phyloP scores from a whole-genome alignment of 208 protist genomes.

The Strigomonas galati region DNA sequence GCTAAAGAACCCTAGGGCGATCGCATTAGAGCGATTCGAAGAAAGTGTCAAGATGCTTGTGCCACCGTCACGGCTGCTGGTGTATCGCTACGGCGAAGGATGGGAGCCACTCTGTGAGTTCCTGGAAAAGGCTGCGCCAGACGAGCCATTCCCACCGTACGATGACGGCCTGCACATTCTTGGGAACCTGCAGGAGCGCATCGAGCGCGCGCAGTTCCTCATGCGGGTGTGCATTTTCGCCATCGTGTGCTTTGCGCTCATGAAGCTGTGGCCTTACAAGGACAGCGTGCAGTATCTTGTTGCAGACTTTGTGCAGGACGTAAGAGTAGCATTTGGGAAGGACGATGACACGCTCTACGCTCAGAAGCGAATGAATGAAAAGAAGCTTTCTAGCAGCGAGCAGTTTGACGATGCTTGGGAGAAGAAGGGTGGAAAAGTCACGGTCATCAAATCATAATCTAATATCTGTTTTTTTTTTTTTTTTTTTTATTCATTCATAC shows the following conservation, averaged over 20 bases:
- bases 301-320: slow-evolving; percentile 8
- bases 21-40: slow-evolving; percentile 55
- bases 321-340: slow-evolving; percentile 2
- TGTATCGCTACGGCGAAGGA: slow-evolving; percentile 64
- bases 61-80: slow-evolving; percentile 38
- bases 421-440: slow-evolving; percentile 25
- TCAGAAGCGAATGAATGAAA: background rate
- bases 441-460: background rate
- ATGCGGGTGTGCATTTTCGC: slow-evolving; percentile 23
- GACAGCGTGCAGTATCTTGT: background rate
- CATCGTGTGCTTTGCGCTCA: slow-evolving; percentile 13
- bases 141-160: slow-evolving; percentile 58
- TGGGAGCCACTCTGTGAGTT: slow-evolving; percentile 76
- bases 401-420: slow-evolving; percentile 25
- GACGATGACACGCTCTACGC: slow-evolving; percentile 1
- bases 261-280: slow-evolving; percentile 20
- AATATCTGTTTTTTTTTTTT: background rate
- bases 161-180: slow-evolving; percentile 55
- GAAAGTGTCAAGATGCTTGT: slow-evolving; percentile 48
- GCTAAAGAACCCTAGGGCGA: slow-evolving; percentile 26
- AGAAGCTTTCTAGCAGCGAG: slow-evolving; percentile 9
- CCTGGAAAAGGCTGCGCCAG: slow-evolving; percentile 51
- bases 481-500: background rate
- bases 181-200: slow-evolving; percentile 53
- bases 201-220: slow-evolving; percentile 48